These are phyloP conservation scores for Malassezia slooffiae DNA, from an alignment of 1,284 basidiomycete genomes.

Conservation along the genomic window DNA sequence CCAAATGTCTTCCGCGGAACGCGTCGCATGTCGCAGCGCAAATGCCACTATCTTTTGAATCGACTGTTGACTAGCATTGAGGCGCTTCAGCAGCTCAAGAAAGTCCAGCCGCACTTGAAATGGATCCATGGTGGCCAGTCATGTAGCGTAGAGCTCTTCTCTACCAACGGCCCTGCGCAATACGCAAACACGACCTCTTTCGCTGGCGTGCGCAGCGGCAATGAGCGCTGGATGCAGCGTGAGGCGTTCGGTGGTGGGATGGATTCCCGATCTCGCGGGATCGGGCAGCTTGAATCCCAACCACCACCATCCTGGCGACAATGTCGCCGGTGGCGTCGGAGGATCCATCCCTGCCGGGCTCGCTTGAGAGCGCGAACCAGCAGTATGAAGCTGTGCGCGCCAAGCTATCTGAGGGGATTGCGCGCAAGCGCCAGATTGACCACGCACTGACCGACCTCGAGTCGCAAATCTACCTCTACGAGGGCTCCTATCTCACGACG, in stretches of 20 bases:
- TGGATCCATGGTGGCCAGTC: constrained; percentile 22
- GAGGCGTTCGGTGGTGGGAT: too few species aligned
- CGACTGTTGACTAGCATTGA: constrained; percentile 59
- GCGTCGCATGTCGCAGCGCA: constrained; percentile 70
- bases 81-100: constrained; percentile 29
- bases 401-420: constrained; percentile 25
- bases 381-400: constrained; percentile 30
- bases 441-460: constrained; percentile 38
- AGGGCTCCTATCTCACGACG: constrained; percentile 39
- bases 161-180: too few species aligned
- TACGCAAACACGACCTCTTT: too few species aligned
- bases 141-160: too few species aligned
- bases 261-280: too few species aligned
- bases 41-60: constrained; percentile 79
- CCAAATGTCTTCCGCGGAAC: constrained; percentile 77
- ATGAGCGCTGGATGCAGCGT: too few species aligned
- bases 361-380: constrained; percentile 35
- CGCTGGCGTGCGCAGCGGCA: too few species aligned
- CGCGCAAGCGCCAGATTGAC: constrained; percentile 35
- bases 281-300: too few species aligned
- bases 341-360: constrained; percentile 14
- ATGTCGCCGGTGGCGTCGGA: too few species aligned
- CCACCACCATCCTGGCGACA: too few species aligned
- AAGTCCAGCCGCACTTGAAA: constrained; percentile 46
- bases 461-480: constrained; percentile 44